These are phyloP conservation scores for Monosporozyma aerobia DNA, from an alignment of 805 yeast genomes.

Conservation along the genomic window DNA sequence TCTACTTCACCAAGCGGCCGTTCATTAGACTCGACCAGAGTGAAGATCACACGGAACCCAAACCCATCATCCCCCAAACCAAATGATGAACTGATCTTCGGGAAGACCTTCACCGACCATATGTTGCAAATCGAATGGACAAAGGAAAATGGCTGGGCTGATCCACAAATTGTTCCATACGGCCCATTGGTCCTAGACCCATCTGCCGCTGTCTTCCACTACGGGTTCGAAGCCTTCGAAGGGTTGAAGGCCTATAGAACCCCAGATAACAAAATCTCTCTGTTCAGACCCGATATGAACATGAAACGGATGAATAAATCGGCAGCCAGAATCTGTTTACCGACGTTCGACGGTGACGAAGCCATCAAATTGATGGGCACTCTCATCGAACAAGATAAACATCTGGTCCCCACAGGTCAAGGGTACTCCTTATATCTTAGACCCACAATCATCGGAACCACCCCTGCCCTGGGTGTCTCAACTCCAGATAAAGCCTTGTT, in stretches of 20 bases:
- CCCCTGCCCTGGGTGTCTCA: constrained; percentile 79
- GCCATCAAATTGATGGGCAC: constrained; percentile 67
- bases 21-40: constrained; percentile 43
- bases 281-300: constrained; percentile 88
- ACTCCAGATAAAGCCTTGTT: constrained; percentile 74
- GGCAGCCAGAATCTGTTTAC: constrained; percentile 82
- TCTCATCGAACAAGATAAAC: constrained; percentile 63
- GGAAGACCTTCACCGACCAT: constrained; percentile 74
- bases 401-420: constrained; percentile 71
- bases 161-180: constrained; percentile 84
- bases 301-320: constrained; percentile 86
- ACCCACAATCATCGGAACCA: constrained; percentile 93
- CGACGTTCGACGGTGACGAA: constrained; percentile 74
- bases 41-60: constrained; percentile 38
- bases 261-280: constrained; percentile 53
- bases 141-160: constrained; percentile 67
- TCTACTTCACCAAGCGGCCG: constrained; percentile 27
- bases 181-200: constrained; percentile 74
- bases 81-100: constrained; percentile 58
- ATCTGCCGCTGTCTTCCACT: constrained; percentile 83
- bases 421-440: constrained; percentile 91
- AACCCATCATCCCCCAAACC: constrained; percentile 48
- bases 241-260: constrained; percentile 88
- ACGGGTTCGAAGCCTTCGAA: constrained; percentile 90
- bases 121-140: constrained; percentile 86